These are phyloP conservation scores for Plasmodium yoelii DNA, from an alignment of 169 alveolate species.

Conservation along the genomic window DNA sequence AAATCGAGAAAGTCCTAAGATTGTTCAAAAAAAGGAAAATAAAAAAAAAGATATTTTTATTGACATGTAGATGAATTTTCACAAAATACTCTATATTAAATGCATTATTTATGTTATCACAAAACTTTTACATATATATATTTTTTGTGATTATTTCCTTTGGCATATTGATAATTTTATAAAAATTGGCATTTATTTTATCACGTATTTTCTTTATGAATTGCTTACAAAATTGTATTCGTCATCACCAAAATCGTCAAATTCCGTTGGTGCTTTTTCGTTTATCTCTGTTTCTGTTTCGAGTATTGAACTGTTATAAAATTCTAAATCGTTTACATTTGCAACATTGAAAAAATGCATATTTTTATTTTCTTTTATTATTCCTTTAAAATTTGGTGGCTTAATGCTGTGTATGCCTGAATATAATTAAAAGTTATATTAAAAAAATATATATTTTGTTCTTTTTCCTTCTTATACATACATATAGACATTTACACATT, in stretches of 20 bases:
- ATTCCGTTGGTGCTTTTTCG: constrained; percentile 25
- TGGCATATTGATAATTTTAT: background rate
- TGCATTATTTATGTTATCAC: no score
- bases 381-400: constrained; percentile 8
- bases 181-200: constrained; percentile 9
- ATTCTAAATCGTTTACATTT: constrained; percentile 16
- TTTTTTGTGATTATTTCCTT: background rate
- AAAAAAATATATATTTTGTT: background rate
- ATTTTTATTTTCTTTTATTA: constrained; percentile 32
- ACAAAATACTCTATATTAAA: no score
- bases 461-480: background rate
- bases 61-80: no score
- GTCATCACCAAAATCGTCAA: constrained; percentile 55
- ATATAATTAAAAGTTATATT: constrained; percentile 6
- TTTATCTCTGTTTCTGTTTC: constrained; percentile 46
- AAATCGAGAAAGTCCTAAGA: constrained; percentile 63
- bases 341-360: constrained; percentile 31
- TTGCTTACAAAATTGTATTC: constrained; percentile 59
- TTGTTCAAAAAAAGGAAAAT: constrained; percentile 1
- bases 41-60: constrained; percentile 6
- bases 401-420: constrained; percentile 39
- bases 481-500: background rate
- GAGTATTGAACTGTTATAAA: constrained; percentile 24
- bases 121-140: background rate
- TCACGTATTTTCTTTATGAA: background rate